phyloP scores from a whole-genome alignment of 164 flowering plant species.

The Aristolochia fimbriata region DNA sequence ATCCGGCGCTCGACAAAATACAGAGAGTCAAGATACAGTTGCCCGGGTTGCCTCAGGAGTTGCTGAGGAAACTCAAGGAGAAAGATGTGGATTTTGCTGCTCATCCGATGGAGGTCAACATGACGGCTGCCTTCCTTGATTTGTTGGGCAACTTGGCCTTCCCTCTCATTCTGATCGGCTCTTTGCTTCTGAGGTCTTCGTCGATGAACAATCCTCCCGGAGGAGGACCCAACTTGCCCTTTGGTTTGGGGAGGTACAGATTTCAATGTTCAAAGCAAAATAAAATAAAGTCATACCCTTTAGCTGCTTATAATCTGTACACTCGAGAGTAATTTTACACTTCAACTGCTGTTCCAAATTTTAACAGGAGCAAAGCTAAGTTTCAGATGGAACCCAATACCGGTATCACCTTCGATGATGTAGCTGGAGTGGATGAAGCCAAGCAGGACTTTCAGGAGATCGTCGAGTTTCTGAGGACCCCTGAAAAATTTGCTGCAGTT shows the following conservation, averaged over 20 bases:
- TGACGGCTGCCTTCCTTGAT: constrained; percentile 33
- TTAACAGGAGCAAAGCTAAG: constrained; percentile 50
- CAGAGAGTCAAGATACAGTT: constrained; percentile 62
- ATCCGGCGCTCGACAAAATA: constrained; percentile 37
- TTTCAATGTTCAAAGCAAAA: neutral
- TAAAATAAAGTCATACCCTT: too few relatives aligned
- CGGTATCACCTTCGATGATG: constrained; percentile 69
- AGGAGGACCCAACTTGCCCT: constrained; percentile 54
- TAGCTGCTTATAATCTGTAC: too few relatives aligned
- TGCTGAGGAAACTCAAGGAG: constrained; percentile 51
- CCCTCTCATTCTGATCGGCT: constrained; percentile 46
- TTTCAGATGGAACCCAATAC: constrained; percentile 73
- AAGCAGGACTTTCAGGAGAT: constrained; percentile 66
- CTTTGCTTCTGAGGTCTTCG: constrained; percentile 23
- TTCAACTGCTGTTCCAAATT: neutral
- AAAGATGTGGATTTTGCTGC: constrained; percentile 65
- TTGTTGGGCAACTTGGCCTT: constrained; percentile 53
- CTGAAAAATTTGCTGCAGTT: constrained; percentile 50
- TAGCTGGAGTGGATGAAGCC: constrained; percentile 73
- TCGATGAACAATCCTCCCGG: constrained; percentile 19
- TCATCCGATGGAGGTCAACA: constrained; percentile 34
- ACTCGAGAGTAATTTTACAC: too few relatives aligned
- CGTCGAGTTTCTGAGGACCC: constrained; percentile 52
- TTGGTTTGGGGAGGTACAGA: constrained; percentile 47
- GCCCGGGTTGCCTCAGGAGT: constrained; percentile 46